Evolutionary conservation across 2,329 filamentous ascomycete species (phyloP), one percentile per base, ranked within the genome.

Genomic region (Epichloe gansuensis): DNA sequence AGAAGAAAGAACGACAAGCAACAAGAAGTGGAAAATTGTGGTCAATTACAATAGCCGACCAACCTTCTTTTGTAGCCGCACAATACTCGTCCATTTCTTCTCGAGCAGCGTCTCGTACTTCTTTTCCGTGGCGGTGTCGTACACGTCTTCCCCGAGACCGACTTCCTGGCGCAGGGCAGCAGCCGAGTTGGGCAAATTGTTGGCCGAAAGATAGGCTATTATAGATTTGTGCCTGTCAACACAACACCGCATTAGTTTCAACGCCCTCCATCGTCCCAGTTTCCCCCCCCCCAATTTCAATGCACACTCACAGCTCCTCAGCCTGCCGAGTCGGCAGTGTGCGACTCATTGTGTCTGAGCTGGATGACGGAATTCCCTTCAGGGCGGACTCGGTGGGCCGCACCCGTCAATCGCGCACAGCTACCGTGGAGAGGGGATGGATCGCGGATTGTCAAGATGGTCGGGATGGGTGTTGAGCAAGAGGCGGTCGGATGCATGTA

Each of bases 31-130:
- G 9, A 31, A 4, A 11, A 3, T 31, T 31, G 31, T 31, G 31
- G 31, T 31, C 8, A 31, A 11, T 31, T 11, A 31, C 8, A 31
- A 31, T 8, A 31, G 31, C 31, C 31, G 31, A 13, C 17, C 68
- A 69, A 86, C 88, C 86, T 95, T 97, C 71, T 95, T 96, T 71
- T 97, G 91, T 67, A 97, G 70, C 55, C 91, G 80, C 62, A 96
- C 89, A 31, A 97, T 86, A 62, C 89, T 93, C 21, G 91, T 97
- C 91, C 91, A 97, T 74, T 97, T 97, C 79, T 95, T 96, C 76
- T 97, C 91, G 59, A 97, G 71, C 31, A 97, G 71, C 2, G 87
- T 87, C 69, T 95, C 89, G 71, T 96, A 97, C 71, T 95, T 95
- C 74, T 95, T 95, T 50, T 84, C 78, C 21, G 88, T 95, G 17